These are phyloP conservation scores for Grosmannia clavigera DNA, from an alignment of 2,329 filamentous ascomycete species.

Conservation along the genomic window DNA sequence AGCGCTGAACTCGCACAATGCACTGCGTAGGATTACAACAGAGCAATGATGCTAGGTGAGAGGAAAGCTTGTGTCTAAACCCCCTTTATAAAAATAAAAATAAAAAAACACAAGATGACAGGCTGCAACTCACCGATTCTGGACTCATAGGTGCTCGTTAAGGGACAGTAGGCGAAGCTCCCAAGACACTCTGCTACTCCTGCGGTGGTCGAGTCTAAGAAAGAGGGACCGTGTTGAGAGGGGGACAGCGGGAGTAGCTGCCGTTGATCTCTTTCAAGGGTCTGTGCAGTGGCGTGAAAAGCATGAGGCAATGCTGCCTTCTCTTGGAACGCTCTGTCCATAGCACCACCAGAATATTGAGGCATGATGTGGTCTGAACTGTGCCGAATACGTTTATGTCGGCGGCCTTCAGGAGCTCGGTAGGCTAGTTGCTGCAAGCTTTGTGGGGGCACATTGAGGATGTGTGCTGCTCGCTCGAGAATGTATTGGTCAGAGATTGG, in stretches of 20 bases:
- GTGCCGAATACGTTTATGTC: conserved; percentile 17
- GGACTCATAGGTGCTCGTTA: conserved; percentile 20
- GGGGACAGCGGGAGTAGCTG: neutral
- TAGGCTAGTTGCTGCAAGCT: conserved; percentile 17
- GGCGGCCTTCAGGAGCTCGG: conserved; percentile 10
- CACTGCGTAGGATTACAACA: neutral
- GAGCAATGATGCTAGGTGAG: neutral
- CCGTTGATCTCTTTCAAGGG: neutral
- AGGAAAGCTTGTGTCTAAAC: too few species aligned
- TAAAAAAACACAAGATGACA: too few species aligned
- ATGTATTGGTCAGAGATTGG: conserved; percentile 13
- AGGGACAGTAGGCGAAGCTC: conserved; percentile 22
- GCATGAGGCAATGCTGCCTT: neutral
- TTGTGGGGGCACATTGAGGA: conserved; percentile 19
- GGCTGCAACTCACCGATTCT: conserved; percentile 19
- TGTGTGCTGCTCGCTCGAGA: conserved; percentile 21
- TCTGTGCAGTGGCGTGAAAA: neutral
- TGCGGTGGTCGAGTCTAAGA: conserved; percentile 15
- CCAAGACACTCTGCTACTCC: conserved; percentile 22
- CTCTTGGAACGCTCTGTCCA: conserved; percentile 14
- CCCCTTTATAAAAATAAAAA: neutral
- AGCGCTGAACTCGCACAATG: too few species aligned
- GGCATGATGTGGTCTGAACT: neutral
- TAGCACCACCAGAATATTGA: neutral
- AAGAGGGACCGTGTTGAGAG: neutral